These are phyloP conservation scores for Hippophae rhamnoides DNA, from an alignment of 306 rosid genomes.

Conservation along the genomic window DNA sequence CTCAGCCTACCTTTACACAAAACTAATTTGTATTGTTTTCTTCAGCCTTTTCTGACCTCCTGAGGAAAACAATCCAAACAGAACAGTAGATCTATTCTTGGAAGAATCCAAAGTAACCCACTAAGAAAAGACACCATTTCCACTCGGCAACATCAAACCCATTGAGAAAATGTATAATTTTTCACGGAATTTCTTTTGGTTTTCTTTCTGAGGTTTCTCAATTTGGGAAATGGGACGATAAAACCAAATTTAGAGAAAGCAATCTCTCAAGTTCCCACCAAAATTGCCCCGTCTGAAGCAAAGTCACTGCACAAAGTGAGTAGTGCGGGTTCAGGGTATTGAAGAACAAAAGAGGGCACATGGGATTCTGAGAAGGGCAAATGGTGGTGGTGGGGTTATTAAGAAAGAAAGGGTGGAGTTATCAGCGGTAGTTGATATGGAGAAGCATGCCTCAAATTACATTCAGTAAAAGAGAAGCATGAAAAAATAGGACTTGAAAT, in stretches of 20 bases:
- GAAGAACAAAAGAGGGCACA: slow-evolving; percentile 18
- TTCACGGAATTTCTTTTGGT: not conserved
- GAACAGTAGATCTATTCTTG: slow-evolving; percentile 34
- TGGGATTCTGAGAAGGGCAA: slow-evolving; percentile 29
- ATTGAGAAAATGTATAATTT: slow-evolving; percentile 24
- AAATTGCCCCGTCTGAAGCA: slow-evolving; percentile 5
- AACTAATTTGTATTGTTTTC: slow-evolving; percentile 18
- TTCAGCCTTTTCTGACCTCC: slow-evolving; percentile 15
- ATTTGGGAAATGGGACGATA: slow-evolving; percentile 18
- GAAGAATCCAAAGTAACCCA: slow-evolving; percentile 13
- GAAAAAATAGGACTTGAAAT: slow-evolving; percentile 16
- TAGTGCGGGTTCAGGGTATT: slow-evolving; percentile 27
- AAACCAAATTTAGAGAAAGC: slow-evolving; percentile 22
- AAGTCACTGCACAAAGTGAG: slow-evolving; percentile 12
- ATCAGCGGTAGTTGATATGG: slow-evolving; percentile 63
- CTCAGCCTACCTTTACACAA: slow-evolving; percentile 23
- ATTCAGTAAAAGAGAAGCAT: slow-evolving; percentile 63
- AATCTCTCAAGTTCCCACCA: slow-evolving; percentile 1
- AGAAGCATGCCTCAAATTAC: slow-evolving; percentile 8
- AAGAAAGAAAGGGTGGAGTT: slow-evolving; percentile 57
- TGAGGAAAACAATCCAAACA: slow-evolving; percentile 18
- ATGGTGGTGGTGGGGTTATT: slow-evolving; percentile 34
- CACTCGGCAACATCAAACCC: slow-evolving; percentile 27
- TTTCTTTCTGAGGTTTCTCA: slow-evolving; percentile 29
- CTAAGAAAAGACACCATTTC: slow-evolving; percentile 18